These are phyloP conservation scores for Sphaceloma murrayae DNA, from an alignment of 2,329 filamentous ascomycete genomes.

Conservation along the genomic window DNA sequence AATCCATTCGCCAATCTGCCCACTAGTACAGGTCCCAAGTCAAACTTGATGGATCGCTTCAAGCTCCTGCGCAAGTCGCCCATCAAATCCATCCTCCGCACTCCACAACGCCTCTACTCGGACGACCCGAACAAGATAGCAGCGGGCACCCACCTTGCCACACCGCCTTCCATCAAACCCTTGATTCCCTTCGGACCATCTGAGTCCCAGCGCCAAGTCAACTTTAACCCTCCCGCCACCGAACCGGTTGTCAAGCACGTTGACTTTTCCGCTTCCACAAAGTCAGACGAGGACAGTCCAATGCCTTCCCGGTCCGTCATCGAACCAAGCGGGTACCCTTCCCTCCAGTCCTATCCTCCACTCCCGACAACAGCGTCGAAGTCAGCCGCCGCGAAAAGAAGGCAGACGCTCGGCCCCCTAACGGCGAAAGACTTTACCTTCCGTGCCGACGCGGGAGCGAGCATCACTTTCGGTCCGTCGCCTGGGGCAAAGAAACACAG, in stretches of 20 bases:
- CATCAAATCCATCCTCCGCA: conserved; percentile 55
- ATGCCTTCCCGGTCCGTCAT: conserved; percentile 22
- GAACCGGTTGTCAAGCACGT: conserved; percentile 70
- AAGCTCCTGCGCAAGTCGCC: conserved; percentile 44
- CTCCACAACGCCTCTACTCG: conserved; percentile 50
- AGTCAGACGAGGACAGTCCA: conserved; percentile 22
- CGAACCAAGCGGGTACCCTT: conserved; percentile 15
- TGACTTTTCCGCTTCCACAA: conserved; percentile 61
- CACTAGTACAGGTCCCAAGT: conserved; percentile 25
- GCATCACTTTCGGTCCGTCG: conserved; percentile 36
- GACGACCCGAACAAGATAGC: conserved; percentile 50
- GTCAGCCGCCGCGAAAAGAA: conserved; percentile 25
- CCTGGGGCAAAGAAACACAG: conserved; percentile 26
- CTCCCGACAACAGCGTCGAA: conserved; percentile 26
- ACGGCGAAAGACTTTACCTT: conserved; percentile 41
- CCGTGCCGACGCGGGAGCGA: conserved; percentile 32
- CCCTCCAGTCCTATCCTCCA: conserved; percentile 24
- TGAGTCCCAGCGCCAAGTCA: too few relatives aligned
- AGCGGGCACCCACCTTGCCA: conserved; percentile 47
- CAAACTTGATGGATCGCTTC: conserved; percentile 33
- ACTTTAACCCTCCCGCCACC: conserved; percentile 47
- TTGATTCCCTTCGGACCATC: too few relatives aligned
- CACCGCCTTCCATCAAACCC: conserved; percentile 29
- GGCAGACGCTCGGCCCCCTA: conserved; percentile 24
- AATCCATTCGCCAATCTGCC: conserved; percentile 21